Conservation (phyloP, 2,329 filamentous ascomycete genomes). For the Colletotrichum australisinense region DNA sequence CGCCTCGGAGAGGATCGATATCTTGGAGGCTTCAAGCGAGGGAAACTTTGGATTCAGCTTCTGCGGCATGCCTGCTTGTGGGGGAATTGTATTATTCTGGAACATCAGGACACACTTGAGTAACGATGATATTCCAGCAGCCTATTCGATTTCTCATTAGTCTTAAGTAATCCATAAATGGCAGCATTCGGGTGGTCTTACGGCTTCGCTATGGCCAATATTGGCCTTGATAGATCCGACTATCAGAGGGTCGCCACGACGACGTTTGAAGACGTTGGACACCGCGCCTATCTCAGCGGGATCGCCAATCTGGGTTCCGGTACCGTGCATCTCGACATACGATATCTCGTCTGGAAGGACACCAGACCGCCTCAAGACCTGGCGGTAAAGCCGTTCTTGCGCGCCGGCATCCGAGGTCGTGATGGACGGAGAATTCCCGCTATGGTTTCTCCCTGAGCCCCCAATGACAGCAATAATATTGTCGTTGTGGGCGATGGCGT, state of each 20-base stretch:
- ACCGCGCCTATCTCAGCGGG: conserved; percentile 57
- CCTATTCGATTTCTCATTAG: background rate
- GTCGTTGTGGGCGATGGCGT: conserved; percentile 60
- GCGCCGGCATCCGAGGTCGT: conserved; percentile 37
- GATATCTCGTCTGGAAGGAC: conserved; percentile 26
- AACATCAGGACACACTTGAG: conserved; percentile 47
- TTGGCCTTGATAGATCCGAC: conserved; percentile 37
- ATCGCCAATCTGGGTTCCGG: conserved; percentile 59
- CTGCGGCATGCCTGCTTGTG: conserved; percentile 36
- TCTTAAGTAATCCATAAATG: too few relatives aligned
- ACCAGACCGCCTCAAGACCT: too few relatives aligned
- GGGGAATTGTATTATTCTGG: conserved; percentile 44
- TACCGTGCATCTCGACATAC: conserved; percentile 58
- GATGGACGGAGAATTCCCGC: conserved; percentile 48
- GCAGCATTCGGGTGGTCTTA: too few relatives aligned
- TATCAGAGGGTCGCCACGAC: background rate
- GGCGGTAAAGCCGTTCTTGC: conserved; percentile 22
- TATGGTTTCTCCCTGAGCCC: conserved; percentile 52
- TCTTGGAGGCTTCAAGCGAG: background rate
- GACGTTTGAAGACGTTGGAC: conserved; percentile 26
- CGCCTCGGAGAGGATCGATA: background rate
- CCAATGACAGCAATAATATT: conserved; percentile 53
- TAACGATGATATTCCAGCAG: conserved; percentile 43
- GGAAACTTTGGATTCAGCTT: conserved; percentile 7
- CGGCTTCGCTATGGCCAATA: conserved; percentile 36